These are phyloP conservation scores for Dictyophora rubrovolvata DNA, from an alignment of 768 basidiomycete genomes.

Conservation along the genomic window DNA sequence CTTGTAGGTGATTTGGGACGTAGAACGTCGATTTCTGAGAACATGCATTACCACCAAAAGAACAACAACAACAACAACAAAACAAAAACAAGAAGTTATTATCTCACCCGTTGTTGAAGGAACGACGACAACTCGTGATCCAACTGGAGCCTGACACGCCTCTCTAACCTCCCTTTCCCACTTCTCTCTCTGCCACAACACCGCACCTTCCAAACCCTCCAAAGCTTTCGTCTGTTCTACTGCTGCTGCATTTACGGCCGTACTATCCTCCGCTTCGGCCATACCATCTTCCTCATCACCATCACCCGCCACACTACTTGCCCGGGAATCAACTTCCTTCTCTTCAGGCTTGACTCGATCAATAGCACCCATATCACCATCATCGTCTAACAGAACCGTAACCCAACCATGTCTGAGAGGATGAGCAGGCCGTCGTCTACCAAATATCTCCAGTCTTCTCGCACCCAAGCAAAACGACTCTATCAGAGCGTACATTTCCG, in stretches of 20 bases:
- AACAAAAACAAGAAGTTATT: slow-evolving; percentile 3
- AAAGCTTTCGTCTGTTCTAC: slow-evolving; percentile 10
- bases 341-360: slow-evolving; percentile 22
- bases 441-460: slow-evolving; percentile 85
- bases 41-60: neutral
- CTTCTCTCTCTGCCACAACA: slow-evolving; percentile 46
- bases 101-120: slow-evolving; percentile 45
- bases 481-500: slow-evolving; percentile 91
- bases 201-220: slow-evolving; percentile 25
- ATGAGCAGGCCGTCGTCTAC: slow-evolving; percentile 33
- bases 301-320: slow-evolving; percentile 21
- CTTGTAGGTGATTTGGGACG: slow-evolving; percentile 78
- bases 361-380: slow-evolving; percentile 39
- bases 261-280: neutral
- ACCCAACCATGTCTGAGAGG: slow-evolving; percentile 86
- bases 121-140: slow-evolving; percentile 46
- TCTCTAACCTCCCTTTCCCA: slow-evolving; percentile 60
- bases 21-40: slow-evolving; percentile 65
- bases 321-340: slow-evolving; percentile 19
- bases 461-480: slow-evolving; percentile 97
- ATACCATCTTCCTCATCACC: slow-evolving; percentile 31
- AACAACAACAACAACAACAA: too few relatives aligned
- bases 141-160: slow-evolving; percentile 27
- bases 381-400: slow-evolving; percentile 61
- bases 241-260: neutral